Base-by-base conservation (phyloP, 495 filamentous ascomycete genomes). In the Talaromyces thailandensis region DNA sequence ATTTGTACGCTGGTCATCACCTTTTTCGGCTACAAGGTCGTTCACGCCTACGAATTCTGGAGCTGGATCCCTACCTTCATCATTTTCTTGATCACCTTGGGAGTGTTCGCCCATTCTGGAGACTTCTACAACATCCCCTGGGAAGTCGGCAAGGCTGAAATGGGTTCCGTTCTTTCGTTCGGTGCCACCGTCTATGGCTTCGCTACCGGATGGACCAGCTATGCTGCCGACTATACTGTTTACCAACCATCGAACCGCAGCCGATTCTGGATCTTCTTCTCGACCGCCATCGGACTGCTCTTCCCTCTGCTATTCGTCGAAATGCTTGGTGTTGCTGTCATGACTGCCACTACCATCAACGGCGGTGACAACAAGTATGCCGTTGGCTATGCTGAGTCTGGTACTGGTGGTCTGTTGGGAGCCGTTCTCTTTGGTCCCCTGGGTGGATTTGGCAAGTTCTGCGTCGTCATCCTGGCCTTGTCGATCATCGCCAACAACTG, bases 401-500 rank as follows among this genome's bases (percentile, higher is more conserved):
- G 83, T 18, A 84, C 88, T 59, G 91, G 91, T 16, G 90, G 90
- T 23, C 74, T 95, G 6, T 78, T 95, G 18, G 84, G 75, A 5
- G 82, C 84, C 9, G 87, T 88, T 8, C 80, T 95, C 0, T 73
- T 87, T 31, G 82, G 83, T 3, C 80, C 80, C 1, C 78, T 92
- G 0, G 91, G 90, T 25, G 76, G 79, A 50, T 93, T 93, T 68
- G 91, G 91, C 63, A 82, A 90, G 68, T 92, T 94, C 79, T 94
- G 91, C 73, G 70, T 95, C 21, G 85, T 93, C 58, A 77, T 95
- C 51, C 83, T 95, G 5, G 87, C 89, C 0, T 81, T 93, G 28
- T 87, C 84, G 65, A 93, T 91, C 69, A 83, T 93, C 65, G 88
- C 88, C 62, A 93, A 88, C 77, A 93, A 92, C 76, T 92, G 87